A percentile compares a stretch with the other conserved stretches of the same genome.
phyloP scores from a whole-genome alignment of 805 yeast genomes.

The Nakazawaea sp. region DNA sequence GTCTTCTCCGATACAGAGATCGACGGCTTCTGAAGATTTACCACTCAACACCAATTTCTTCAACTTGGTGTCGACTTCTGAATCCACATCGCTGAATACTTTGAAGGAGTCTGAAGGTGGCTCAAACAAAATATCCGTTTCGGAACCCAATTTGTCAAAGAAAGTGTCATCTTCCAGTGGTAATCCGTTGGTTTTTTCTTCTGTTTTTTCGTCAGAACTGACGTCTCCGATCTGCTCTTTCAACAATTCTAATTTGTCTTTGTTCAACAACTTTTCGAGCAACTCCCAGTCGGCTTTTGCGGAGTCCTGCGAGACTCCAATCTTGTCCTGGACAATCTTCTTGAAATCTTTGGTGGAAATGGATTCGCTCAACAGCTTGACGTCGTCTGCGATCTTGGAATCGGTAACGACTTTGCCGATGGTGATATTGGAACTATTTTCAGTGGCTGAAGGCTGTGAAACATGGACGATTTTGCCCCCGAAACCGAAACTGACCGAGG shows the following conservation, averaged over 20 bases:
- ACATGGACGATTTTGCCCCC: slow-evolving; percentile 82
- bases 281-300: slow-evolving; percentile 59
- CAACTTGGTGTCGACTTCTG: slow-evolving; percentile 38
- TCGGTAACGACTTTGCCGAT: slow-evolving; percentile 36
- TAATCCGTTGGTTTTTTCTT: slow-evolving; percentile 19
- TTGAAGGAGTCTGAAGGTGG: slow-evolving; percentile 52
- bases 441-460: slow-evolving; percentile 27
- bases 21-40: slow-evolving; percentile 60
- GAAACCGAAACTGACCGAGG: slow-evolving; percentile 79
- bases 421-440: slow-evolving; percentile 31
- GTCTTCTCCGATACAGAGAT: slow-evolving; percentile 54
- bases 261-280: slow-evolving; percentile 41
- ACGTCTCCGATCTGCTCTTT: slow-evolving; percentile 27
- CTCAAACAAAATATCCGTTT: slow-evolving; percentile 15
- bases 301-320: slow-evolving; percentile 30
- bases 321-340: slow-evolving; percentile 48
- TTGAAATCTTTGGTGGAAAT: slow-evolving; percentile 47
- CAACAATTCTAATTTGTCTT: slow-evolving; percentile 46
- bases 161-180: slow-evolving; percentile 33
- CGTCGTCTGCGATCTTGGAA: slow-evolving; percentile 26
- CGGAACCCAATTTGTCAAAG: slow-evolving; percentile 18
- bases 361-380: slow-evolving; percentile 45
- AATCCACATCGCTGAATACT: slow-evolving; percentile 24
- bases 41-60: slow-evolving; percentile 51
- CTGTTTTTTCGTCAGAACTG: slow-evolving; percentile 8